Evolutionary conservation across 2,329 filamentous ascomycete genomes (phyloP), one percentile per base, ranked within the genome.

Genomic region (Alternaria tenuissima): DNA sequence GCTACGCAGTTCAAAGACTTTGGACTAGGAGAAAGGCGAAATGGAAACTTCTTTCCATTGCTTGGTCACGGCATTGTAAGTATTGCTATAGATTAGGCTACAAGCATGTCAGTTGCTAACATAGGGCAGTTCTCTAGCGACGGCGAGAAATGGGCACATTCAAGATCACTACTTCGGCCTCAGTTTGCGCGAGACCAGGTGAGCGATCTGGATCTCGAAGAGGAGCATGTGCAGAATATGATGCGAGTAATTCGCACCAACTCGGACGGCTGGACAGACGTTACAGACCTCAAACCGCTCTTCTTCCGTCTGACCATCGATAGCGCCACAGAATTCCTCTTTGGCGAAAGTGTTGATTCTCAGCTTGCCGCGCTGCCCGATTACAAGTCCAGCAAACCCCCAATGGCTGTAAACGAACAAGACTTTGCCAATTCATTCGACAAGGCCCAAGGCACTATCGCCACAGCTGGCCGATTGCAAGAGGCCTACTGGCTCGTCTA

Each of bases 1-100:
- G 79, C 80, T 7, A 74, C 78, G 2, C 76, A 82, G 30, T 81
- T 81, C 63, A 82, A 82, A 64, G 81, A 83, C 47, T 84, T 81
- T 73, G 72, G 76, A 3, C 55, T 82, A 5, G 79, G 79, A 1
- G 55, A 65, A 7, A 59, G 72, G 18, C 66, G 81, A 22, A 79
- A 77, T 59, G 61, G 61, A 1, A 73, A 70, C 28, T 81, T 83
- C 49, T 63, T 59, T 32, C 76, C 78, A 1, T 57, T 83, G 5
- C 72, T 83, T 8, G 81, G 81, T 7, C 58, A 68, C 26, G 80
- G 79, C 41, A 79, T 78, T 59, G 74, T 76, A 52, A 69, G 73
- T 66, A 28, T 16, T 24, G 28, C 11, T 30, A 9, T 28, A 28
- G 14, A 18, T 20, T 8, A 20, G 16, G 20, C 32, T 24, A 47